phyloP scores from a whole-genome alignment of 192 early-diverging fungal genomes.

The Coemansia sp. region DNA sequence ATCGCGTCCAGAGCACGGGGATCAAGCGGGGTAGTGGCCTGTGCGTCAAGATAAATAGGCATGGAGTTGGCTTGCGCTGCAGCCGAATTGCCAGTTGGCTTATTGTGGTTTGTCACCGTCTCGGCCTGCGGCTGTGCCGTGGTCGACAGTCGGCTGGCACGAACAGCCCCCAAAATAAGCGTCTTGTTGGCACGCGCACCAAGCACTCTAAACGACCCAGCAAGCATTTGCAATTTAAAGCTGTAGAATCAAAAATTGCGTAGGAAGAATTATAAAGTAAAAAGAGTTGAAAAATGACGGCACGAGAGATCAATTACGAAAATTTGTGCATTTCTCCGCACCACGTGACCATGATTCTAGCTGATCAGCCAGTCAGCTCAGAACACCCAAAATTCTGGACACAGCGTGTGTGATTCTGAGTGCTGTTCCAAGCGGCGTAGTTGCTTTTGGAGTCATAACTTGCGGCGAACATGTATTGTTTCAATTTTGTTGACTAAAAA shows the following conservation, averaged over 20 bases:
- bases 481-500: not conserved
- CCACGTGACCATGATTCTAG: slow-evolving; percentile 1
- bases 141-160: slow-evolving; percentile 26
- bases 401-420: too few species aligned
- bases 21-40: slow-evolving; percentile 92
- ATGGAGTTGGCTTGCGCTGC: slow-evolving; percentile 19
- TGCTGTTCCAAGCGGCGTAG: too few species aligned
- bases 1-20: slow-evolving; percentile 91
- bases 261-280: not conserved
- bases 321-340: slow-evolving; percentile 5
- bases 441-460: too few species aligned
- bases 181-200: slow-evolving; percentile 11
- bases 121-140: slow-evolving; percentile 21
- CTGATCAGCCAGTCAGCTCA: slow-evolving; percentile 2
- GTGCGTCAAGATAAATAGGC: slow-evolving; percentile 93
- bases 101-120: slow-evolving; percentile 47
- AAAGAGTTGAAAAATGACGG: not conserved
- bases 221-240: slow-evolving; percentile 15
- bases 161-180: slow-evolving; percentile 1
- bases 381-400: not conserved
- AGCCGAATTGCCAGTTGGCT: slow-evolving; percentile 16
- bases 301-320: not conserved
- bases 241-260: not conserved
- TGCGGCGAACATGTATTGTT: too few species aligned
- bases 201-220: slow-evolving; percentile 19